A percentile compares a stretch with the other conserved stretches of the same genome.
These are phyloP conservation scores for Corymbia citriodora DNA, from an alignment of 441 rosid species.

Conservation along the genomic window DNA sequence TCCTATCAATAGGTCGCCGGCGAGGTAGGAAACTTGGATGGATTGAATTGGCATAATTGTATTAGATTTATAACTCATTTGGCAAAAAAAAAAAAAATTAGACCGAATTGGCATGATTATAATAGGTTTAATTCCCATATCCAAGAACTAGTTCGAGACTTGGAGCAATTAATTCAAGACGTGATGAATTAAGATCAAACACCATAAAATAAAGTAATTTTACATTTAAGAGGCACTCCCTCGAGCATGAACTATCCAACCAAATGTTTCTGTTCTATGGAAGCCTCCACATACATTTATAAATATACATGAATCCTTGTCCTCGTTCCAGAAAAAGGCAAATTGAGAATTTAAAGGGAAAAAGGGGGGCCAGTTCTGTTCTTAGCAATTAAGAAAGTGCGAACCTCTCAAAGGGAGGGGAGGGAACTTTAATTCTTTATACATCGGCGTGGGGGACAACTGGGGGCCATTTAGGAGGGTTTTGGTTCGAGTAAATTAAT, in stretches of 20 bases:
- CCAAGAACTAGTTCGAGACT: neutral
- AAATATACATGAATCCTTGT: neutral
- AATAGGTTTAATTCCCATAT: neutral
- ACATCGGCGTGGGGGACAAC: neutral
- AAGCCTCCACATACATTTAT: neutral
- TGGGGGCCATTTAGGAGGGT: neutral
- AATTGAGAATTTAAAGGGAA: neutral
- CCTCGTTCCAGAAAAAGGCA: neutral
- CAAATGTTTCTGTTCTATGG: neutral
- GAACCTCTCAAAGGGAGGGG: neutral
- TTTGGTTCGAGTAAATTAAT: neutral
- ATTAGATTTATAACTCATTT: rapidly evolving
- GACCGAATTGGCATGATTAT: too few relatives aligned
- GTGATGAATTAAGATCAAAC: neutral
- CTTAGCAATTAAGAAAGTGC: neutral
- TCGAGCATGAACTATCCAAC: neutral
- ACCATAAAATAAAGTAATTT: neutral
- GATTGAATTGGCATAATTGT: neutral
- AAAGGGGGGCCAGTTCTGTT: neutral
- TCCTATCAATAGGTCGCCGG: too few relatives aligned
- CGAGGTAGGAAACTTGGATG: too few relatives aligned
- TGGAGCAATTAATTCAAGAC: neutral
- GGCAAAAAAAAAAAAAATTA: neutral
- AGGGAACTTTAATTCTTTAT: neutral
- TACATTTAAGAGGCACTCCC: neutral